Base-by-base conservation (phyloP, 2,329 filamentous ascomycete species). In the Penicillium expansum region DNA sequence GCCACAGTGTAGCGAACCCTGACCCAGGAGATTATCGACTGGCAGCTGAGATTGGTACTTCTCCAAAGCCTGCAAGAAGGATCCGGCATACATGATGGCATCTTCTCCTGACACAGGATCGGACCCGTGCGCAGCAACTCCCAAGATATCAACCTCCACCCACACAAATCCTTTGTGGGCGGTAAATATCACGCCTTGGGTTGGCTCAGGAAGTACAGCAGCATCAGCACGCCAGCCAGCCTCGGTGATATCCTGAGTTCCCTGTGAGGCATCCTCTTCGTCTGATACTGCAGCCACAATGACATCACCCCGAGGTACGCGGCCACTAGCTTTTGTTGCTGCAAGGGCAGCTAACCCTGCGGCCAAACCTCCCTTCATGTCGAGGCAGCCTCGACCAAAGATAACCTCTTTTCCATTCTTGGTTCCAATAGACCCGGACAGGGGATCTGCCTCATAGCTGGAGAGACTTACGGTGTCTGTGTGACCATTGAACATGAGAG, bases 201-300 rank as follows among this genome's bases (percentile, higher is more conserved):
- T 83, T 0, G 81, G 79, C 54, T 83, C 81, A 1, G 69, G 74
- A 2, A 84, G 74, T 1, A 84, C 68, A 6, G 82, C 82, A 0
- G 70, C 81, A 53, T 84, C 80, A 1, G 82, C 80, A 30, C 71
- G 71, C 82, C 81, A 84, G 1, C 82, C 82, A 2, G 80, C 79
- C 11, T 69, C 70, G 1, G 84, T 64, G 0, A 84, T 60, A 39
- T 83, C 73, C 56, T 79, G 76, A 0, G 82, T 84, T 1, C 82
- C 82, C 11, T 79, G 78, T 29, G 79, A 82, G 5, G 70, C 65
- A 41, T 74, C 75, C 59, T 84, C 82, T 52, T 84, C 82, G 42
- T 84, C 82, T 0, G 82, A 78, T 3, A 84, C 82, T 1, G 77
- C 81, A 0, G 81, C 74, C 6, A 85, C 70, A 9, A 84, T 79